Percentiles rank a stretch among this genome's conserved stretches.
These are phyloP conservation scores for Pelargonium fulgidum DNA, from an alignment of 441 rosid genomes.

Conservation along the genomic window DNA sequence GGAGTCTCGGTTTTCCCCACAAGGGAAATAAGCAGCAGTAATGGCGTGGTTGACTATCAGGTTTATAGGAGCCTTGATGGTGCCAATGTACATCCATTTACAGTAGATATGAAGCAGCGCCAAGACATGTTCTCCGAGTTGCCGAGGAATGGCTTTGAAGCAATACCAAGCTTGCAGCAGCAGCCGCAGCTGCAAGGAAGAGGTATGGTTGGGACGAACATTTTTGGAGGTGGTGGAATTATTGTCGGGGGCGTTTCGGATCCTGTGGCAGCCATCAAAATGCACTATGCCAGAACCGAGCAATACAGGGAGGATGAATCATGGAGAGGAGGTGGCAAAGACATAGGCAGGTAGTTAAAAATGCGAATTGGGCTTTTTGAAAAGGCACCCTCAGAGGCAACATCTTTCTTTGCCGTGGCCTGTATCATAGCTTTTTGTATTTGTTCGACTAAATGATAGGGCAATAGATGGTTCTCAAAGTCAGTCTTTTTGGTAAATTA, in stretches of 20 bases:
- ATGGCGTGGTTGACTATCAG: constrained; percentile 45
- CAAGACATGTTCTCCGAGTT: constrained; percentile 34
- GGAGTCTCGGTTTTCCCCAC: constrained; percentile 32
- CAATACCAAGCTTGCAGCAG: constrained; percentile 39
- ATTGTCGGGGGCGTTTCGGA: constrained; percentile 47
- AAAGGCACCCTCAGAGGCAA: constrained; percentile 24
- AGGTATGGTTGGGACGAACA: constrained; percentile 42
- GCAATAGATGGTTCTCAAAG: too few relatives aligned
- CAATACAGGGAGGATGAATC: constrained; percentile 48
- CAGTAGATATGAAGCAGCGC: constrained; percentile 42
- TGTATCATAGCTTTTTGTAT: constrained; percentile 58
- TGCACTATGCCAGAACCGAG: constrained; percentile 46
- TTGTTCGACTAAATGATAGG: constrained; percentile 26
- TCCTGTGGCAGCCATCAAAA: constrained; percentile 52
- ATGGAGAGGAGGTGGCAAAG: constrained; percentile 48
- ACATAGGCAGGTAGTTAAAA: constrained; percentile 49
- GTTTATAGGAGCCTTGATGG: constrained; percentile 33
- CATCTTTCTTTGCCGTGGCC: constrained; percentile 28
- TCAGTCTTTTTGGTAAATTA: too few relatives aligned
- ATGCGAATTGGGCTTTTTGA: constrained; percentile 23
- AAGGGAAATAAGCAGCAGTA: constrained; percentile 34
- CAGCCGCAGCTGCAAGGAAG: constrained; percentile 24
- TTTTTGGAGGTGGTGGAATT: constrained; percentile 40
- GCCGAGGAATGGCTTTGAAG: constrained; percentile 45
- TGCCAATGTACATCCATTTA: constrained; percentile 32